Percentiles rank a stretch among this genome's conserved stretches.
phyloP scores from a whole-genome alignment of 2,329 filamentous ascomycete genomes.

The Rosellinia necatrix region DNA sequence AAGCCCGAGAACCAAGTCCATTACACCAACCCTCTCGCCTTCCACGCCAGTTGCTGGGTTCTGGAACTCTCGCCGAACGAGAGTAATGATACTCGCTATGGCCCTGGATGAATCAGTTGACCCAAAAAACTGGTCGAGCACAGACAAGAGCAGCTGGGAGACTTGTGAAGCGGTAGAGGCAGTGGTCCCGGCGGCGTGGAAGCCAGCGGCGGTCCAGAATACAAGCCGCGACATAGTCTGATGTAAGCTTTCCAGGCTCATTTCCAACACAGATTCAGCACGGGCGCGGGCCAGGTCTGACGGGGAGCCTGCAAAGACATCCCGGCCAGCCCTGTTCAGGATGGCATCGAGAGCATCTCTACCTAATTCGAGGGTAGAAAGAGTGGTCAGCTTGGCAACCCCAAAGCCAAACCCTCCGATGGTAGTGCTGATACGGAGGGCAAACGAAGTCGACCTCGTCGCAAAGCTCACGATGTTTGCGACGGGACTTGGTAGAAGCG shows the following conservation, averaged over 20 bases:
- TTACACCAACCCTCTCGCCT: conserved; percentile 63
- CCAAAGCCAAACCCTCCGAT: conserved; percentile 57
- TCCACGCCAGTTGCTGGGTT: conserved; percentile 64
- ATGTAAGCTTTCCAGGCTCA: conserved; percentile 61
- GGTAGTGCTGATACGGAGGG: conserved; percentile 57
- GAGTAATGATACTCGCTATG: conserved; percentile 67
- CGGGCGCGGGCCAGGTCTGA: conserved; percentile 55
- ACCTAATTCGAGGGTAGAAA: conserved; percentile 62
- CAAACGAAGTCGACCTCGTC: conserved; percentile 63
- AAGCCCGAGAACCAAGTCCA: conserved; percentile 64
- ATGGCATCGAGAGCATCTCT: conserved; percentile 60
- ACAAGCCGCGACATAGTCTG: conserved; percentile 61
- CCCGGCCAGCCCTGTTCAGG: conserved; percentile 56
- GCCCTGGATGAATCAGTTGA: conserved; percentile 72
- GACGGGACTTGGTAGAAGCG: conserved; percentile 61
- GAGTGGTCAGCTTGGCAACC: conserved; percentile 59
- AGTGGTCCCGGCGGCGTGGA: conserved; percentile 61
- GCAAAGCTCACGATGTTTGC: conserved; percentile 65
- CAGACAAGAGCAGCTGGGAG: conserved; percentile 61
- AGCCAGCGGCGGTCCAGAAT: conserved; percentile 65
- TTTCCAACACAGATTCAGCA: conserved; percentile 61
- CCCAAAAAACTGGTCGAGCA: conserved; percentile 67
- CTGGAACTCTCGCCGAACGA: conserved; percentile 67
- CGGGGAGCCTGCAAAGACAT: conserved; percentile 50
- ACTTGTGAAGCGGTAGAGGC: conserved; percentile 59